phyloP scores from a whole-genome alignment of 306 rosid species.

The Potentilla sterilis region DNA sequence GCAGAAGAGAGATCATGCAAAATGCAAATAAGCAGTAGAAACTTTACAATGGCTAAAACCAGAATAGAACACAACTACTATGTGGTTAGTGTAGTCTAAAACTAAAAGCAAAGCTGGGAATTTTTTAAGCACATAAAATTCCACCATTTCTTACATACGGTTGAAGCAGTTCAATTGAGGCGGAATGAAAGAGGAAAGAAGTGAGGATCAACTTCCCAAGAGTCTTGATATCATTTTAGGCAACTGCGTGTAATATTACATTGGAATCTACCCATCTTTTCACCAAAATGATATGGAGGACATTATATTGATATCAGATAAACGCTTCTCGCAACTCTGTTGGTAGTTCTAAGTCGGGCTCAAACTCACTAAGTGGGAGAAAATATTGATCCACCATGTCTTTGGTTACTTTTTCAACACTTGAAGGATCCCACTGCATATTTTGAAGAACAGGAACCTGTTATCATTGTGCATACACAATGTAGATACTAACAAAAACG shows the following conservation, averaged over 20 bases:
- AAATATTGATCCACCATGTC: conserved; percentile 87
- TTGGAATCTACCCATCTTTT: background rate
- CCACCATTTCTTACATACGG: background rate
- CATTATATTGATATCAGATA: background rate
- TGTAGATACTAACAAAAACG: background rate
- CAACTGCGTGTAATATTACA: background rate
- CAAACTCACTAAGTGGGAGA: conserved; percentile 51
- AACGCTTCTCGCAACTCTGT: conserved; percentile 63
- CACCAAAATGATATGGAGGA: background rate
- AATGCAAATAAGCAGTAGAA: too few species aligned
- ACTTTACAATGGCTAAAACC: too few species aligned
- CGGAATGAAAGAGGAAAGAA: background rate
- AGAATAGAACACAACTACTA: too few species aligned
- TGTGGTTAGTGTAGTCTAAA: too few species aligned
- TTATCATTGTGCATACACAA: background rate
- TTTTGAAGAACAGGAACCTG: conserved; percentile 5
- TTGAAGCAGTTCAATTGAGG: background rate
- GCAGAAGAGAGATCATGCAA: too few species aligned
- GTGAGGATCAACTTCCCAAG: background rate
- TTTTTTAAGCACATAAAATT: too few species aligned
- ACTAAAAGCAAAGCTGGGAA: too few species aligned
- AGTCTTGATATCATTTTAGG: background rate
- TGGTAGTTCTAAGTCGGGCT: conserved; percentile 74
- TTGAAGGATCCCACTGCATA: conserved; percentile 97
- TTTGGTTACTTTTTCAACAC: conserved; percentile 61